These are phyloP conservation scores for Serpula lacrymans DNA, from an alignment of 768 basidiomycete species.

Conservation along the genomic window DNA sequence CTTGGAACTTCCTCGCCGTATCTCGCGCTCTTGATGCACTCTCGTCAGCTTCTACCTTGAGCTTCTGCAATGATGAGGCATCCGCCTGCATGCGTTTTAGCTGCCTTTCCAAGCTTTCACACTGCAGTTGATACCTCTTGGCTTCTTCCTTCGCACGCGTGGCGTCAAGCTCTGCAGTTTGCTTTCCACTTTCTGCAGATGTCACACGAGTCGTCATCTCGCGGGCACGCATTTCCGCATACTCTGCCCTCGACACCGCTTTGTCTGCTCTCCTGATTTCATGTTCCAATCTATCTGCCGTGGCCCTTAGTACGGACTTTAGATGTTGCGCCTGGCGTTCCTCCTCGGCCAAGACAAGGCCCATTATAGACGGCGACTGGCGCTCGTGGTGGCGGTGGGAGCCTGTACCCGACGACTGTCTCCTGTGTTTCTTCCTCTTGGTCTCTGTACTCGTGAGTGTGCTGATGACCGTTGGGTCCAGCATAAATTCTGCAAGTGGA, in stretches of 20 bases:
- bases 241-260: conserved; percentile 47
- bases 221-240: conserved; percentile 45
- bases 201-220: conserved; percentile 37
- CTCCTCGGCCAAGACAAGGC: conserved; percentile 48
- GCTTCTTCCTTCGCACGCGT: conserved; percentile 44
- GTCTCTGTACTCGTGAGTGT: conserved; percentile 30
- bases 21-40: conserved; percentile 41
- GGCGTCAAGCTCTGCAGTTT: conserved; percentile 35
- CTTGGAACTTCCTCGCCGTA: conserved; percentile 39
- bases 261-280: conserved; percentile 55
- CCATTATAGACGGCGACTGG: conserved; percentile 35
- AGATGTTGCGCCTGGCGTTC: conserved; percentile 55
- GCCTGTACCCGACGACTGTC: conserved; percentile 34
- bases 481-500: conserved; percentile 41
- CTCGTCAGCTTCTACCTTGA: conserved; percentile 41
- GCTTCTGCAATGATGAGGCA: conserved; percentile 31
- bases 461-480: conserved; percentile 38
- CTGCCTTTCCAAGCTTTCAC: conserved; percentile 46
- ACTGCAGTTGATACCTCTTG: conserved; percentile 42
- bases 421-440: conserved; percentile 23
- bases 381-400: conserved; percentile 37
- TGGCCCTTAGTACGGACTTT: conserved; percentile 47
- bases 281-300: conserved; percentile 52
- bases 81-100: conserved; percentile 31
- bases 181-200: conserved; percentile 39